Percentiles rank a stretch among this genome's conserved stretches.
These are phyloP conservation scores for Orbilia quercus DNA, from an alignment of 2,329 filamentous ascomycete genomes.

Conservation along the genomic window DNA sequence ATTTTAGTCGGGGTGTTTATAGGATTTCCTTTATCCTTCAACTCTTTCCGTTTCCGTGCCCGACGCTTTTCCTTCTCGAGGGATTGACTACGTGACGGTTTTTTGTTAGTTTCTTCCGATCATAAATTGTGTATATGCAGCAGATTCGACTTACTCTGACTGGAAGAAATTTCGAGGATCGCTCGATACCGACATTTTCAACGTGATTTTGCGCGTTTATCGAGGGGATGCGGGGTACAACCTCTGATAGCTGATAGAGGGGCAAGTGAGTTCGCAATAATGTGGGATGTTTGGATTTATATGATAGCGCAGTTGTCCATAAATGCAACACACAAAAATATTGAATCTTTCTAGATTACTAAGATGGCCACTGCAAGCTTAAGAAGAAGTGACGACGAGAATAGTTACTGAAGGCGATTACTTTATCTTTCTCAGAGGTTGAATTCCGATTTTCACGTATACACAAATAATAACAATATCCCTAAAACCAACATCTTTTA, in stretches of 20 bases:
- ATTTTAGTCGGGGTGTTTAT: conserved; percentile 86
- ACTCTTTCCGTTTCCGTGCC: conserved; percentile 74
- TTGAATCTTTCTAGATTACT: too few species aligned
- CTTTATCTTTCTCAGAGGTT: conserved; percentile 23
- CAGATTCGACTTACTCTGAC: conserved; percentile 74
- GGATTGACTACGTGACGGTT: conserved; percentile 59
- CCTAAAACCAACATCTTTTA: conserved; percentile 25
- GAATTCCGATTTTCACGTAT: conserved; percentile 25
- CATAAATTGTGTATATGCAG: conserved; percentile 7
- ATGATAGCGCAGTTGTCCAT: not conserved
- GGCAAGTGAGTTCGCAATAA: too few species aligned
- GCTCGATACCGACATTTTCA: conserved; percentile 73
- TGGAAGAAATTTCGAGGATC: conserved; percentile 90
- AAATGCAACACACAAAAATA: conserved; percentile 2
- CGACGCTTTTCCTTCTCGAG: conserved; percentile 67
- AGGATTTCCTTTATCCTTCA: conserved; percentile 84
- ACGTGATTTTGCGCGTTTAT: not conserved
- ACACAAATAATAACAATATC: conserved; percentile 11
- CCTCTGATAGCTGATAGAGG: conserved; percentile 1
- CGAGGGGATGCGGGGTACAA: conserved; percentile 18
- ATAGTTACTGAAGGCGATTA: too few species aligned
- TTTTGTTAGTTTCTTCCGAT: not conserved
- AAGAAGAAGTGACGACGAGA: too few species aligned
- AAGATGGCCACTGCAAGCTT: too few species aligned
- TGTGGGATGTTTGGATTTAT: conserved; percentile 41